Base-by-base conservation (phyloP, 2,329 filamentous ascomycete genomes). In the Fusarium ramigenum region DNA sequence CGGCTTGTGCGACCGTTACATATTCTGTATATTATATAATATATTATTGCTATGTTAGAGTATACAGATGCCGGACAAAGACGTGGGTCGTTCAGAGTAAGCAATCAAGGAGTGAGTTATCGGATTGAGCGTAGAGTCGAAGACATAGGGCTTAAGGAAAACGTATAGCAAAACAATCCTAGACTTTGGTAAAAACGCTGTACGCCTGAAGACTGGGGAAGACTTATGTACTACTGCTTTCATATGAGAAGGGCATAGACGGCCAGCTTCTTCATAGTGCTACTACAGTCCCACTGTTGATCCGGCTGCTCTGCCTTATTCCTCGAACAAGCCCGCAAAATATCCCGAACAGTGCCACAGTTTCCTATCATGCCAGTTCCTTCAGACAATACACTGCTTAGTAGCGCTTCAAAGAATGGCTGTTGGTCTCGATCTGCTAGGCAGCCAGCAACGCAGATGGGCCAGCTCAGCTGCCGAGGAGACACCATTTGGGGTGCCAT, bases 381-480 rank as follows among this genome's bases (percentile, higher is more conserved):
- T 18, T 34, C 39, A 4, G 9, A 25, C 1, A 63, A 0, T 1
- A 44, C 58, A 34, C 2, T 7, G 1, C 16, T 9, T 6, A 64
- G 4, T 8, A 64, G 44, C 0, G 0, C 0, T 34, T 53, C 58
- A 5, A 64, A 64, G n/a, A 53, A 64, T 1, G 1, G 16, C 5
- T 53, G 62, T 7, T 64, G 58, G 9, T 63, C 39, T 5, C 0
- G 9, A 21, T 53, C 62, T 2, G 58, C 58, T 3, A 53, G 1
- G 2, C 58, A 63, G 1, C 62, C 62, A 46, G 47, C 11, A 7
- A 64, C 58, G 11, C 58, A 63, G 2, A 64, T 32, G 1, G 62
- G 44, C 58, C 62, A 64, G 18, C 62, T 63, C 2, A 63, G 5
- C 12, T 64, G 62, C 5, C 58, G 44, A 18, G 58, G 39, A 28